Base-by-base conservation (phyloP, 176 grass and related monocot genomes). In the Zea mays region DNA sequence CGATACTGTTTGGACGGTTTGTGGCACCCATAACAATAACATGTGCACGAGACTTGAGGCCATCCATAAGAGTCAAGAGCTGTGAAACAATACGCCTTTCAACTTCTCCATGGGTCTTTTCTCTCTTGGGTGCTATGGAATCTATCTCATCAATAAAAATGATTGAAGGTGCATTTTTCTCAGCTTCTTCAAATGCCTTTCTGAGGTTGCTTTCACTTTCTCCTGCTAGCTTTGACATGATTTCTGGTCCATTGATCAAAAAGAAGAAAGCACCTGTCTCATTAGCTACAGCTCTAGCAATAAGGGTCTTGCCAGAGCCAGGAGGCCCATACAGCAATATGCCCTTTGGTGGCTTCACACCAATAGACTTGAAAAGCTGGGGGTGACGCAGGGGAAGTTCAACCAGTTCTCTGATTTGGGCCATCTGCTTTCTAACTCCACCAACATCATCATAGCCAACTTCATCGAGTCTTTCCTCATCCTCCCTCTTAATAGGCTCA, bases 1-100 rank as follows among this genome's bases (percentile, higher is more conserved):
- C 93, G 45, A 97, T 92, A 75, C 93, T 90, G 72, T 96, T 90
- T 19, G 93, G 93, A 6, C 93, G 81, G 65, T 96, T 96, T 45
- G 93, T 96, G 70, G 93, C 93, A 14, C 90, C 93, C 72, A 96
- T 96, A 45, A 96, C 93, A 80, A 92, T 96, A 66, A 96, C 93
- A 85, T 96, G 93, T 2, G 90, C 62, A 47, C 93, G 89, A 17
- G 89, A 61, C 62, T 92, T 92, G 33, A 92, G 75, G 20, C 93
- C 93, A 79, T 97, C 93, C 93, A 97, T 97, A 55, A 97, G 73
- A 37, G 90, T 97, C 90, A 97, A 73, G 21, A 97, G 81, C 62
- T 93, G 93, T 34, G 93, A 97, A 73, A 97, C 93, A 71, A 90
- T 92, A 43, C 90, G 88, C 72, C 93, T 88, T 36, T 97, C 93